Percentiles rank a stretch among this genome's conserved stretches.
Conservation (phyloP, 1,139 yeast species). For the Saccharomyces pastorianus region DNA sequence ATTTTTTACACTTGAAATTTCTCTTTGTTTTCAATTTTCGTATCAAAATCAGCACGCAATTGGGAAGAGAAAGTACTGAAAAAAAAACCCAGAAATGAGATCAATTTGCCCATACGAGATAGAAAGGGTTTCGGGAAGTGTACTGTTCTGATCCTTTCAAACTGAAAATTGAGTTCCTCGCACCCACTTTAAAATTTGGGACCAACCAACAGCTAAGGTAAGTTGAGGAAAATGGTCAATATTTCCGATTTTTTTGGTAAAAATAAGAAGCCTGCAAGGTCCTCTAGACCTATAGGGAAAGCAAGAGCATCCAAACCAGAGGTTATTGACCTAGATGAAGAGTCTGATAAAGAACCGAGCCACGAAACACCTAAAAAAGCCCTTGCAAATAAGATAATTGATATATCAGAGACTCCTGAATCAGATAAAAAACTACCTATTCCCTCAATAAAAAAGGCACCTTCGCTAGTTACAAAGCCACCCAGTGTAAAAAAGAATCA, state of each 20-base stretch:
- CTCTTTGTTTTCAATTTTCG: background rate
- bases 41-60: background rate
- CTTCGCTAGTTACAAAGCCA: conserved; percentile 2
- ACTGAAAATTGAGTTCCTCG: background rate
- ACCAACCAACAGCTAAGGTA: background rate
- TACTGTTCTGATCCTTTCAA: background rate
- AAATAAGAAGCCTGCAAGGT: conserved; percentile 4
- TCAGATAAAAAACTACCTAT: background rate
- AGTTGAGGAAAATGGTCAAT: conserved; percentile 33
- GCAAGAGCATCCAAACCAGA: conserved; percentile 12
- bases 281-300: conserved; percentile 9
- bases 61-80: background rate
- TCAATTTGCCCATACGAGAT: too few species aligned
- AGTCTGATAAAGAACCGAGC: conserved; percentile 9
- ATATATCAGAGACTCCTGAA: background rate
- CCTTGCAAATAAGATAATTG: background rate
- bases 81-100: background rate
- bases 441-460: background rate
- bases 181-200: background rate
- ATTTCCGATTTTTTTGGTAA: conserved; percentile 35
- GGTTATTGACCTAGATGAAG: conserved; percentile 22
- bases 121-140: background rate
- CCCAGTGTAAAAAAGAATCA: background rate
- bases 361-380: conserved; percentile 1
- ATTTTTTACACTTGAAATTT: too few species aligned